Evolutionary conservation across 306 rosid species (phyloP), one percentile per base, ranked within the genome.

Genomic region (Senna tora): DNA sequence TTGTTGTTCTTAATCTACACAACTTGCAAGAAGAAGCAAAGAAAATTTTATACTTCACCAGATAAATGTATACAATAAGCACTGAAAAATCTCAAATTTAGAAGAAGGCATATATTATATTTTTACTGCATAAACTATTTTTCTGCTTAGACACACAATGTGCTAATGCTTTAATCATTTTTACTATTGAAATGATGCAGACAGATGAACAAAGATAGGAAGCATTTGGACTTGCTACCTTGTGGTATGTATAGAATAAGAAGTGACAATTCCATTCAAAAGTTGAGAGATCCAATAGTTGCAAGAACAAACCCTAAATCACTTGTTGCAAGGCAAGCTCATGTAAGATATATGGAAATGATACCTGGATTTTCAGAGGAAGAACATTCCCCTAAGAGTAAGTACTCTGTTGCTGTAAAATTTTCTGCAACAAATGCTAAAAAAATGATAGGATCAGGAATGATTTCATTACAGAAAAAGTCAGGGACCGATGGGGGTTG

Each of bases 301-400:
- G 9, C 17, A 51, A 25, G 6, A 53, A 70, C 13, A 43, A 65
- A 1, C 14, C 14, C 51, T 65, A 77, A 69, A 58, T 6, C 61
- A 5, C 36, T 9, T 42, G 36, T 52, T 0, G 62, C 61, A n/a
- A 65, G 47, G 50, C 66, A 45, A 25, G 77, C 52, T 71, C 76
- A 73, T 30, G 54, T 87, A 57, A 83, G 50, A 74, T 89, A 85
- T 63, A 65, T 57, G n/a, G 90, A 86, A 66, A 89, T 84, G 89
- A 63, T 83, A 63, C 90, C 81, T 4, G 89, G 88, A 77, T 80
- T 79, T 74, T 67, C 82, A 53, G 86, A 82, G 1, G 78, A 83
- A 46, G 81, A 75, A 78, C 15, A 14, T 11, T 69, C 89, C 63
- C 77, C 69, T 9, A 74, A 47, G 25, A 60, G 95, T 87, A 77